Base-by-base conservation (phyloP, 140 eudicot species). In the Cichorium intybus region DNA sequence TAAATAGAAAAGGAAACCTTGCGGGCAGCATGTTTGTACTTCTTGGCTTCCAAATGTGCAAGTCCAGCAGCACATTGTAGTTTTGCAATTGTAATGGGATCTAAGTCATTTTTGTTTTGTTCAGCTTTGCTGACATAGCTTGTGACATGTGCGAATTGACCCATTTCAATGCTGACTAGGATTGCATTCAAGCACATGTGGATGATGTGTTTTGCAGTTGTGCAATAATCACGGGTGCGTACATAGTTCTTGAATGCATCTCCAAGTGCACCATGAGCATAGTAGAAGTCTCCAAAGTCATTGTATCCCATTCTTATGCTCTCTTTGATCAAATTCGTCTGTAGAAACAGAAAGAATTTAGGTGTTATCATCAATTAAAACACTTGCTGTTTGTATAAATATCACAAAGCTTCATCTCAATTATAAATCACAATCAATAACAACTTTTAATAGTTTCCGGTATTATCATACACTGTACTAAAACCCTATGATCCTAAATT, bases 281-380 rank as follows among this genome's bases (percentile, higher is more conserved):
- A 94, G 79, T 84, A 82, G 66, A 89, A 94, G 72, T 94, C 99
- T 34, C 99, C 99, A 68, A 94, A 89, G 76, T 94, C 99, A 72
- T 89, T 89, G 84, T 89, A 86, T 51, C 97, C 99, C 99, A 94
- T 89, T 35, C 99, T 75, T 64, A 94, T 94, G 87, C 99, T 94
- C 69, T 94, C 99, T 73, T 94, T 94, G 17, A 94, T 89, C 76
- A 89, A 74, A 72, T 94, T 94, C 50, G 97, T 94, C 99, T 94
- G 82, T 69, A 73, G 26, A n/a, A 41, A 23, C 10, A 64, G 53
- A 59, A 31, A 24, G 28, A 37, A 20, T 26, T 28, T 56, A 26
- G 58, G 31, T 27, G 31, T 27, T 27, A 27, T 27, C 31, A 10
- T 2, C 15, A 11, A 39, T 39, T n/a, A n/a, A n/a, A n/a, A n/a